phyloP scores from a whole-genome alignment of 768 basidiomycete genomes.

The Gyrodon lividus region DNA sequence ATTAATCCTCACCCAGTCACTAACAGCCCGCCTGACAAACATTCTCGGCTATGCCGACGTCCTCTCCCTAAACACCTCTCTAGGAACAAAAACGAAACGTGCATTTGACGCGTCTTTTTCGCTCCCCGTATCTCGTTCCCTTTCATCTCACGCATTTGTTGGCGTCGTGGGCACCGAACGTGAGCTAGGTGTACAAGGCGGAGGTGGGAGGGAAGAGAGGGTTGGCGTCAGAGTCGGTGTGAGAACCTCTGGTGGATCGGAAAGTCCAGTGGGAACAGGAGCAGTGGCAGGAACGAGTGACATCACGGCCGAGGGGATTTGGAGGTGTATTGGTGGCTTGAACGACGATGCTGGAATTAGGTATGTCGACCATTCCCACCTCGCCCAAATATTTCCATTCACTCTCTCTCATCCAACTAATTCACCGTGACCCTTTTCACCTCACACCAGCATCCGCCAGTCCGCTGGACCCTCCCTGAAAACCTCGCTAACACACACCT shows the following conservation, averaged over 20 bases:
- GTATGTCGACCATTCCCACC: conserved; percentile 37
- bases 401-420: neutral
- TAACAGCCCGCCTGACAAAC: conserved; percentile 81
- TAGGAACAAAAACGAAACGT: conserved; percentile 84
- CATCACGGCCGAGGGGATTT: conserved; percentile 77
- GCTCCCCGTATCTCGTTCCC: conserved; percentile 57
- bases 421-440: neutral
- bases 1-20: conserved; percentile 47
- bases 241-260: conserved; percentile 5
- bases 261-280: conserved; percentile 16
- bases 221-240: conserved; percentile 73
- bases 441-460: conserved; percentile 65
- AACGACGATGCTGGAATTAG: conserved; percentile 78
- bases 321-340: conserved; percentile 73
- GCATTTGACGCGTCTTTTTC: conserved; percentile 73
- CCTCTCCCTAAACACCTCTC: conserved; percentile 76
- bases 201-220: conserved; percentile 28
- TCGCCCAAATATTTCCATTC: neutral
- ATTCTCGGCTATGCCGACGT: conserved; percentile 90
- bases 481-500: conserved; percentile 80
- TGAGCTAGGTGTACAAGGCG: conserved; percentile 51
- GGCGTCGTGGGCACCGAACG: conserved; percentile 71
- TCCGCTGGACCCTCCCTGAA: conserved; percentile 80
- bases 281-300: conserved; percentile 52
- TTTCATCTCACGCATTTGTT: conserved; percentile 70